A percentile compares a stretch with the other conserved stretches of the same genome.
Conservation (phyloP, 208 protist species). For the Trichomonas gallinae region DNA sequence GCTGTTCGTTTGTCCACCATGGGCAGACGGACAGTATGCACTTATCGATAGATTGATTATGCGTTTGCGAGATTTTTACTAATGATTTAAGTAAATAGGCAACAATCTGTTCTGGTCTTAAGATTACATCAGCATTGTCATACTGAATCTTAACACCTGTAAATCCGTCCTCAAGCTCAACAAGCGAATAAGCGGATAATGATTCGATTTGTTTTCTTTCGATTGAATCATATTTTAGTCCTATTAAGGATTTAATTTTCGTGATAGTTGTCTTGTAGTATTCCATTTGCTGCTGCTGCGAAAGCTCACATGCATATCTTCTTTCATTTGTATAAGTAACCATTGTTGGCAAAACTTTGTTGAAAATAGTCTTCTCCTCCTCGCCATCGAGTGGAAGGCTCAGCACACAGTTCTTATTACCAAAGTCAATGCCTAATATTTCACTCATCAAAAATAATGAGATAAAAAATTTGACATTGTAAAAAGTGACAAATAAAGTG, state of each 20-base stretch:
- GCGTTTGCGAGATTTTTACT: neutral
- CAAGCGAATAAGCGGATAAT: neutral
- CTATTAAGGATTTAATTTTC: constrained; percentile 30
- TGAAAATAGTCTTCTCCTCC: constrained; percentile 25
- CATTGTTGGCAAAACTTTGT: constrained; percentile 27
- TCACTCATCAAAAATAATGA: neutral
- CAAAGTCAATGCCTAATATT: constrained; percentile 34
- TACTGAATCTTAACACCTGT: constrained; percentile 32
- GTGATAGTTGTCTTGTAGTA: constrained; percentile 27
- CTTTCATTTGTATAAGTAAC: constrained; percentile 27
- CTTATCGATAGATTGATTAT: neutral
- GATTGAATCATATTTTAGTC: neutral
- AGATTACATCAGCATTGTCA: neutral
- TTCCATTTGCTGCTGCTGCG: constrained; percentile 9
- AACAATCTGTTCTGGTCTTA: constrained; percentile 30
- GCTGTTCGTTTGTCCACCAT: constrained; percentile 26
- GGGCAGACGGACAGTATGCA: constrained; percentile 19
- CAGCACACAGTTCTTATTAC: constrained; percentile 34
- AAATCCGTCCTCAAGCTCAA: constrained; percentile 11
- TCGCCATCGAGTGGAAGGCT: constrained; percentile 8
- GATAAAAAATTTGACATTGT: neutral
- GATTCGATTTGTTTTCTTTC: neutral
- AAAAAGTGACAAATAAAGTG: too few relatives aligned
- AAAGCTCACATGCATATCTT: constrained; percentile 22
- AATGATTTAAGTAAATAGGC: neutral